phyloP scores from a whole-genome alignment of 2,329 filamentous ascomycete species.

The Botryotinia calthae region DNA sequence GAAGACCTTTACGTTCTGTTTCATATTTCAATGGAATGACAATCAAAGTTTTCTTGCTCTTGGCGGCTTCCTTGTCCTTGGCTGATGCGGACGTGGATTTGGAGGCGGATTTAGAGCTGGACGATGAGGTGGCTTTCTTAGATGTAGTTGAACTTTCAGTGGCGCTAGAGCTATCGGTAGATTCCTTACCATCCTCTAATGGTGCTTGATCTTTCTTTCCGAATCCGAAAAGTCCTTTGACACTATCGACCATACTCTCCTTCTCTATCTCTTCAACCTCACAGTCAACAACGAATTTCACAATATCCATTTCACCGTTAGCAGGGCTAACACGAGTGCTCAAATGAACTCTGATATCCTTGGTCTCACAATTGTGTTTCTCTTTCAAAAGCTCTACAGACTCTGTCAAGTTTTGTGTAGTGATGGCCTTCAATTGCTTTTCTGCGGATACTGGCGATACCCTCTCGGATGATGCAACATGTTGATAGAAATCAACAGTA shows the following conservation, averaged over 20 bases:
- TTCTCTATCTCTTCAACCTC: constrained; percentile 71
- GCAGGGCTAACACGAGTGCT: constrained; percentile 68
- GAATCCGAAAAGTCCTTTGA: constrained; percentile 95
- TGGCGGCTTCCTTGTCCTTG: constrained; percentile 34
- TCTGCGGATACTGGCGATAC: constrained; percentile 48
- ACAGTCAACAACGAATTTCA: constrained; percentile 77
- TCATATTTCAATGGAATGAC: constrained; percentile 37
- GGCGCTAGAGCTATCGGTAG: constrained; percentile 43
- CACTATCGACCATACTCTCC: constrained; percentile 82
- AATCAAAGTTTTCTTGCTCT: constrained; percentile 36
- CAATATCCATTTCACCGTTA: constrained; percentile 77
- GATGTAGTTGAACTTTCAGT: constrained; percentile 50
- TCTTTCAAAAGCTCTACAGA: constrained; percentile 76
- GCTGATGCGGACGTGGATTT: constrained; percentile 36
- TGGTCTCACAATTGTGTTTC: constrained; percentile 67
- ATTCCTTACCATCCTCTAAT: constrained; percentile 59
- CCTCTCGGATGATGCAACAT: constrained; percentile 50
- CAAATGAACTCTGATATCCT: constrained; percentile 78
- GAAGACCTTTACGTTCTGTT: constrained; percentile 32
- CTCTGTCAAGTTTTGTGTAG: constrained; percentile 81
- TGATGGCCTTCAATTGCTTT: constrained; percentile 61
- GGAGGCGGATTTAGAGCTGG: constrained; percentile 44
- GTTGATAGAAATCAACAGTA: constrained; percentile 74
- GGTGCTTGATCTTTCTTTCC: constrained; percentile 80
- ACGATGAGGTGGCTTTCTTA: constrained; percentile 43